Conservation (phyloP, 2,329 filamentous ascomycete genomes). For the Sporothrix humicola region DNA sequence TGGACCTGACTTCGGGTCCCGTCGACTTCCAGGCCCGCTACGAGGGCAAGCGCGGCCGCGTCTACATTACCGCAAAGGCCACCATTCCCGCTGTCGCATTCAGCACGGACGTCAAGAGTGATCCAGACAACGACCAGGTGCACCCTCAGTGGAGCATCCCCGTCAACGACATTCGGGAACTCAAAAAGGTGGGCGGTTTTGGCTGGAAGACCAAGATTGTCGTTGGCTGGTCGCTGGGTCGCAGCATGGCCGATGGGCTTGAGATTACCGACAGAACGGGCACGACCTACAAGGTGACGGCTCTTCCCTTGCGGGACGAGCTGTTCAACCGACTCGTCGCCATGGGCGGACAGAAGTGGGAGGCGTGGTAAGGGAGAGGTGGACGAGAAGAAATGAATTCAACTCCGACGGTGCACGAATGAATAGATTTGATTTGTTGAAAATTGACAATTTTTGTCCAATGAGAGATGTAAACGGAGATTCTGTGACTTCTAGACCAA, state of each 20-base stretch:
- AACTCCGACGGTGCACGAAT: background rate
- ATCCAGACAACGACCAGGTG: conserved; percentile 53
- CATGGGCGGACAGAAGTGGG: conserved; percentile 84
- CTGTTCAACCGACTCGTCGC: conserved; percentile 53
- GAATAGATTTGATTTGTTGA: background rate
- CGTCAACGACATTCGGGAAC: conserved; percentile 71
- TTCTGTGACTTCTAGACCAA: too few species aligned
- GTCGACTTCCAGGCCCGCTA: conserved; percentile 77
- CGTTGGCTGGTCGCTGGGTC: conserved; percentile 77
- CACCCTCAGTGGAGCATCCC: conserved; percentile 66
- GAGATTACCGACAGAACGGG: conserved; percentile 66
- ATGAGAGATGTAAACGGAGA: too few species aligned
- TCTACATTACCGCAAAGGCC: conserved; percentile 70
- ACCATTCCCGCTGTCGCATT: conserved; percentile 73
- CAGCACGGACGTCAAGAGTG: conserved; percentile 50
- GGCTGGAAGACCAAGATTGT: conserved; percentile 86
- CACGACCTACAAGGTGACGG: conserved; percentile 67
- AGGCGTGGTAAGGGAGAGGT: conserved; percentile 63
- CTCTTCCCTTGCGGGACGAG: conserved; percentile 74
- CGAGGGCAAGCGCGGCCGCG: conserved; percentile 73
- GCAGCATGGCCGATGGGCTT: conserved; percentile 77
- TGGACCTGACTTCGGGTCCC: conserved; percentile 64
- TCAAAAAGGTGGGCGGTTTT: conserved; percentile 80
- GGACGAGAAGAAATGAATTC: background rate
- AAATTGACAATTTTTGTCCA: too few species aligned